A percentile compares a stretch with the other conserved stretches of the same genome.
Conservation (phyloP, 1,284 basidiomycete genomes). For the Takashimella tepidaria region DNA sequence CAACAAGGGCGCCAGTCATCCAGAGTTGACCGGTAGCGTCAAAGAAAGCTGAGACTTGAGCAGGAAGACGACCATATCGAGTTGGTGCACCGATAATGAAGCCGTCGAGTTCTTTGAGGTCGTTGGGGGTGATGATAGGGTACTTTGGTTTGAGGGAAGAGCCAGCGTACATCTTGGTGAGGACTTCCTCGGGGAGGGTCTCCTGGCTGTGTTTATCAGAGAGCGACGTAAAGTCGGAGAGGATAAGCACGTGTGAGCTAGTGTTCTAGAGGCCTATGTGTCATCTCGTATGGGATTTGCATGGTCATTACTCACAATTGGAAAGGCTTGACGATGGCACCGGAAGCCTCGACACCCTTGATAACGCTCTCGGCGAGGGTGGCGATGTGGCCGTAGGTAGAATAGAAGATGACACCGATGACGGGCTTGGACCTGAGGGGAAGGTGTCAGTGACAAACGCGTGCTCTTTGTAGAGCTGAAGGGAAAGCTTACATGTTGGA, state of each 20-base stretch:
- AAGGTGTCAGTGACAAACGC: background rate
- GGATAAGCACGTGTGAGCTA: no score
- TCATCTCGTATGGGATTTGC: no score
- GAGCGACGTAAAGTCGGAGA: background rate
- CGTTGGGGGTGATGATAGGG: conserved; percentile 63
- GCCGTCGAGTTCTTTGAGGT: conserved; percentile 58
- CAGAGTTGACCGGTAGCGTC: conserved; percentile 73
- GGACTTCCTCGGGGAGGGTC: conserved; percentile 73
- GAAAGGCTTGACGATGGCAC: conserved; percentile 67
- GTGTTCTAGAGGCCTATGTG: no score
- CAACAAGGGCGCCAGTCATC: conserved; percentile 63
- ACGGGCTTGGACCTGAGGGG: conserved; percentile 49
- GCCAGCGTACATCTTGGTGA: conserved; percentile 67
- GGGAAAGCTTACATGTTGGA: background rate
- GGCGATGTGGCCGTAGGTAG: conserved; percentile 72
- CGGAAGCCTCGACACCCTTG: conserved; percentile 63
- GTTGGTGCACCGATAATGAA: conserved; percentile 68
- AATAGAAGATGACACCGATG: conserved; percentile 76
- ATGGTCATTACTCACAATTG: conserved; percentile 50
- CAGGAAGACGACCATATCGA: conserved; percentile 56
- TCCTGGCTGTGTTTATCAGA: conserved; percentile 59
- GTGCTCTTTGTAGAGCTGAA: background rate
- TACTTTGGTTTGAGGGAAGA: conserved; percentile 54
- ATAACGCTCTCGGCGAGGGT: conserved; percentile 74
- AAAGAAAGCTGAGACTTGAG: conserved; percentile 53